Conservation (phyloP, 805 yeast species). For the Hanseniaspora nectarophila region DNA sequence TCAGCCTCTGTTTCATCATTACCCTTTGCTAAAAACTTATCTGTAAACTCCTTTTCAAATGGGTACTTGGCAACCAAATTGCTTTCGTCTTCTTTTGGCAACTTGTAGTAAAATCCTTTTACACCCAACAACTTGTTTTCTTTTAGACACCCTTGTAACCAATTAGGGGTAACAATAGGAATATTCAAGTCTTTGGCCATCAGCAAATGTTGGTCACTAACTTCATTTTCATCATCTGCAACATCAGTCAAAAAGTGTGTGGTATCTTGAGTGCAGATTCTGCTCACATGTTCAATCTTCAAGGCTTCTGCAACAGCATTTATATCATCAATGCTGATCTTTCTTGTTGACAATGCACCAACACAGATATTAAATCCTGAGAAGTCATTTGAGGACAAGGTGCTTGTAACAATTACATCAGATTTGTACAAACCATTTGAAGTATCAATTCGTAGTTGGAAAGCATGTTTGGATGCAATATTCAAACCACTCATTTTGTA, state of each 20-base stretch:
- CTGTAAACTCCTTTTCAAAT: conserved; percentile 6
- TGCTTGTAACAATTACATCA: conserved; percentile 53
- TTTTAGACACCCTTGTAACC: conserved; percentile 86
- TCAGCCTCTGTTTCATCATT: conserved; percentile 16
- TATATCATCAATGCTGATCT: conserved; percentile 43
- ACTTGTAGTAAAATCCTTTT: conserved; percentile 52
- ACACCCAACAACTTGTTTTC: conserved; percentile 90
- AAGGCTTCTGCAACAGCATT: conserved; percentile 50
- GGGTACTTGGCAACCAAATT: not conserved
- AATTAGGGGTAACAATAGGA: conserved; percentile 90
- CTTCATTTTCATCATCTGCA: conserved; percentile 24
- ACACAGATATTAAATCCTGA: conserved; percentile 84
- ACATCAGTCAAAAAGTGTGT: conserved; percentile 69
- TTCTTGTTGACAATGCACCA: conserved; percentile 55
- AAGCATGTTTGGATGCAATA: conserved; percentile 67
- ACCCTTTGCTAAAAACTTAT: not conserved
- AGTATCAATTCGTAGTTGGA: conserved; percentile 70
- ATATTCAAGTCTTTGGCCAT: conserved; percentile 77
- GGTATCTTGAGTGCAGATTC: conserved; percentile 52
- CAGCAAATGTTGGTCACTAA: conserved; percentile 41
- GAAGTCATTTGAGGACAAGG: conserved; percentile 93
- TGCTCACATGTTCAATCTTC: conserved; percentile 47
- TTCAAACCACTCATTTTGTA: conserved; percentile 87
- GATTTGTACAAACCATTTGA: conserved; percentile 80
- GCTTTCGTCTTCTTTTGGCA: conserved; percentile 2